Evolutionary conservation across 2,329 filamentous ascomycete genomes (phyloP), one percentile per base, ranked within the genome.

Genomic region (Cercospora brassicicola): DNA sequence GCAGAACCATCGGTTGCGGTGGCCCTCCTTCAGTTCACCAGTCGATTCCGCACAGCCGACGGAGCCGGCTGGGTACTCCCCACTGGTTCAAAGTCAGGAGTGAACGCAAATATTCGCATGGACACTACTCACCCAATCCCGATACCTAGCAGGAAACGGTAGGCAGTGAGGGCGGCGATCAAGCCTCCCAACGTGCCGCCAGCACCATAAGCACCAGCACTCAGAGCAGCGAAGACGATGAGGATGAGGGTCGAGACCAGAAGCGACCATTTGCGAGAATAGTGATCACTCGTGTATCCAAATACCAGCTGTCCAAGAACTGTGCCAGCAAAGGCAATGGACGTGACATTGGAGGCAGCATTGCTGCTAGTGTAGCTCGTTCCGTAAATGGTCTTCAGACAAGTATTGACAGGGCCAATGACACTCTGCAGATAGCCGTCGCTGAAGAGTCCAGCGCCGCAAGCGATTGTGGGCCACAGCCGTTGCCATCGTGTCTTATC

Each of bases 351-450:
- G 74, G 87, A 87, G 71, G 89, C 87, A 1, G 92, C 90, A 0
- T 83, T 82, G 0, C 91, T 94, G 2, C 82, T 81, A n/a, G 78
- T 84, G 80, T 93, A 97, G n/a, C 86, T 79, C 0, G 84, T 80
- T 48, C 86, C 86, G 76, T 97, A 97, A 73, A 96, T 85, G 0
- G 78, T 80, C 20, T 78, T 79, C 6, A 97, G 86, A 67, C 93
- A 88, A 1, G 93, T 96, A 74, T 90, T 91, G 67, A 97, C 93
- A 2, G 91, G 91, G 5, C 94, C 93, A 73, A 97, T 97, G 71
- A 96, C 90, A 76, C 92, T 93, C 81, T 96, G 96, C 77, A 97
- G 87, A 79, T 97, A 97, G 15, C 94, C 94, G 79, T 97, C 94
- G 26, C 90, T 93, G 80, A 97, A 97, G 1, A 97, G 85, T 75